Evolutionary conservation across 352 stramenopile species (phyloP), one percentile per base, ranked within the genome.

Genomic region (Plasmopara halstedii): DNA sequence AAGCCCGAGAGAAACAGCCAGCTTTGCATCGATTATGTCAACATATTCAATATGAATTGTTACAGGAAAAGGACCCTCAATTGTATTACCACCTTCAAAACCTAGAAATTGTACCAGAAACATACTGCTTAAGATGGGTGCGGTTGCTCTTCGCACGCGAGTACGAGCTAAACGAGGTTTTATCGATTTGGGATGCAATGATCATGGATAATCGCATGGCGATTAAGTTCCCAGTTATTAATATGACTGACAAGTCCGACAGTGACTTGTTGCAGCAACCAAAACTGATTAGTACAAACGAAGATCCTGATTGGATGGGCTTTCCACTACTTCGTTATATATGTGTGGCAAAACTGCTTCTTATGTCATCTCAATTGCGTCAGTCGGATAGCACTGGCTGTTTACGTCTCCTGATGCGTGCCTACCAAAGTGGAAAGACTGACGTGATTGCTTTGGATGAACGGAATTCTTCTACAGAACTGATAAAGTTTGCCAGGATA

Each of bases 61-160:
- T 91, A 27, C 66, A 84, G 32, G 68, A 89, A 42, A 84, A 76
- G 18, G 78, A 92, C 18, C 81, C 81, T n/a, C 73, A 92, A 36
- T 47, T 92, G 15, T 86, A 75, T 40, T 88, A 84, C 31, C 78
- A 92, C 22, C 47, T 92, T 7, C 64, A 84, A 37, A 86, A 92
- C 48, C 53, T 90, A 29, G 73, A 90, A 8, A 86, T 90, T 39
- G 62, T 84, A 0, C 81, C 81, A 1, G 76, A 90, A 43, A 89
- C 76, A 23, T 89, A 92, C 54, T 89, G 81, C 21, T 55, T 90
- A 14, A 67, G 81, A 8, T 92, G 81, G 81, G 69, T 89, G 13
- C 81, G 81, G 0, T 63, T 92, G 19, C 41, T 92, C 1, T 79
- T 92, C 34, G 76, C 76, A n/a, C 69, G 81, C 1, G 81, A 92